phyloP scores from a whole-genome alignment of 495 filamentous ascomycete species.

The Penicillium canariense region DNA sequence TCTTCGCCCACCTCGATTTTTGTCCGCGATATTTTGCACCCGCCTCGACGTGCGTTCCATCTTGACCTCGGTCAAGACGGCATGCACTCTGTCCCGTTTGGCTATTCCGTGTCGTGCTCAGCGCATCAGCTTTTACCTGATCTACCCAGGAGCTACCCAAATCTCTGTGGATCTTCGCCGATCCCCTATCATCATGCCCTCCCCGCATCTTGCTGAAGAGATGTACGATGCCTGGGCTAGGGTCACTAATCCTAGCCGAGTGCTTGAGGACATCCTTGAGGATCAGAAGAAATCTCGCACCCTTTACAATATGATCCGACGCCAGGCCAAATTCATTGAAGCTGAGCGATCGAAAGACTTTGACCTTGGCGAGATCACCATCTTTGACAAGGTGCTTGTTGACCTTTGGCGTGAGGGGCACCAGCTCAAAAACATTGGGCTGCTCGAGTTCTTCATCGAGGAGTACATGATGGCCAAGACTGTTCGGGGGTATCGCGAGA shows the following conservation, averaged over 20 bases:
- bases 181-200: neutral
- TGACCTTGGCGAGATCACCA: conserved; percentile 40
- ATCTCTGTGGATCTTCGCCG: neutral
- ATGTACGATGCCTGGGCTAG: conserved; percentile 25
- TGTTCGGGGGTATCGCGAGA: neutral
- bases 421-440: conserved; percentile 23
- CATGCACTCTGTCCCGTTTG: neutral
- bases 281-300: conserved; percentile 11
- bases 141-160: neutral
- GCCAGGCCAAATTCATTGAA: conserved; percentile 30
- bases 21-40: neutral
- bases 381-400: conserved; percentile 41
- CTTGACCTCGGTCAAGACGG: neutral
- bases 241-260: conserved; percentile 16
- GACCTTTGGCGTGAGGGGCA: conserved; percentile 30
- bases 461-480: conserved; percentile 37
- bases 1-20: neutral
- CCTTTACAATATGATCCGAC: conserved; percentile 30
- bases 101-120: neutral
- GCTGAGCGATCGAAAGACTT: conserved; percentile 33
- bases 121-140: neutral
- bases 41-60: neutral
- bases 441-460: conserved; percentile 39
- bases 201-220: conserved; percentile 7
- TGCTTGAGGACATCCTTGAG: conserved; percentile 25